Base-by-base conservation (phyloP, 306 rosid genomes). In the Begonia peltatifolia region DNA sequence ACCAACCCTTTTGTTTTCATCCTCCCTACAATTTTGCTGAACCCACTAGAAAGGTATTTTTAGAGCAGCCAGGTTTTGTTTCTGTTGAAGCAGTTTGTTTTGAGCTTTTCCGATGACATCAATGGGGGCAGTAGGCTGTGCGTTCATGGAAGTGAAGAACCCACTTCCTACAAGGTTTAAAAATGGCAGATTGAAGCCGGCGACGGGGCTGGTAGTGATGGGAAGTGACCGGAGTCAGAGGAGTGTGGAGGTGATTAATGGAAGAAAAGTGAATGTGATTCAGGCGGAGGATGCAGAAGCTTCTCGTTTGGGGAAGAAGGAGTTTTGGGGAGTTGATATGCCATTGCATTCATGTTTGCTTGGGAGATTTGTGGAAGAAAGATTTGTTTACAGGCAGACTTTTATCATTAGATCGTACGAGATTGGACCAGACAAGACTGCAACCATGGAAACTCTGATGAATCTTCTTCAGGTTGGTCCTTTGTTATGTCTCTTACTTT, bases 361-460 rank as follows among this genome's bases (percentile, higher is more conserved):
- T 25, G 96, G 96, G 41, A 77, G 75, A 43, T 87, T 87, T 59
- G 88, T 82, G 41, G 86, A 84, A 70, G 76, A 62, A 1, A 70
- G 46, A 75, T 71, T 81, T 68, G 86, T 87, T 8, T 87, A 61
- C 54, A 9, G 43, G 62, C 95, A 85, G 48, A 85, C 84, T 16
- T 72, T 90, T 53, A 89, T 90, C 56, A 54, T 89, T 14, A 70
- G 95, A 60, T 89, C 95, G 55, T 85, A 85, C 62, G 97, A 90
- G 68, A 95, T 90, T 66, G 95, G 97, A 46, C 69, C 94, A 22
- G 97, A 90, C 57, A 90, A 85, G 68, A 83, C 97, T 42, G 87
- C 85, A 1, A 85, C 94, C 14, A 60, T 90, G 13, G 97, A 85
- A 66, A 80, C 84, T 66, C 65, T 90, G 50, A 82, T 80, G 56